Conservation (phyloP, 2,329 filamentous ascomycete species). For the Verticillium albo-atrum region DNA sequence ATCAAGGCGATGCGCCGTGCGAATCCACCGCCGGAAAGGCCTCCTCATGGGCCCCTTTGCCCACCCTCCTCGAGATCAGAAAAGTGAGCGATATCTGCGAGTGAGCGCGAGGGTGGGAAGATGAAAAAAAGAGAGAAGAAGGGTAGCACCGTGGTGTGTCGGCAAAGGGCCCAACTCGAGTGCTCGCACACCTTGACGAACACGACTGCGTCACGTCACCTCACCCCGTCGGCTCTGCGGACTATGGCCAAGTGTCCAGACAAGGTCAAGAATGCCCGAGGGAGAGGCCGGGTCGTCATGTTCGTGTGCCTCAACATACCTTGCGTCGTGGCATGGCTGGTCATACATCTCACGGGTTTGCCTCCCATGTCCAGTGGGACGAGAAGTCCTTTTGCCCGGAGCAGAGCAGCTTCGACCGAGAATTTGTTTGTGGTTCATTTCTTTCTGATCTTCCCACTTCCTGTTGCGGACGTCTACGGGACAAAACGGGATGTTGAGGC, state of each 20-base stretch:
- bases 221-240: not conserved
- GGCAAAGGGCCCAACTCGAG: not conserved
- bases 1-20: not conserved
- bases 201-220: not conserved
- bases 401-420: not conserved
- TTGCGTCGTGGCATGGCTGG: not conserved
- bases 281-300: not conserved
- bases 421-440: not conserved
- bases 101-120: no score
- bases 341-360: not conserved
- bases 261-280: not conserved
- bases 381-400: not conserved
- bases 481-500: not conserved
- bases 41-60: not conserved
- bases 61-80: not conserved
- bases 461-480: not conserved
- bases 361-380: not conserved
- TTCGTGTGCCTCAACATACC: not conserved
- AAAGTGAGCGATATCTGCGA: not conserved
- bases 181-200: not conserved
- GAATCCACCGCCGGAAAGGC: not conserved
- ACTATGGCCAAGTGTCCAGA: not conserved
- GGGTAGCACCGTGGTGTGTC: not conserved
- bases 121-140: no score
- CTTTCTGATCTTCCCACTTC: not conserved